Evolutionary conservation across 176 grass and related monocot genomes (phyloP).

Genomic region (Coix lacrymajobi): DNA sequence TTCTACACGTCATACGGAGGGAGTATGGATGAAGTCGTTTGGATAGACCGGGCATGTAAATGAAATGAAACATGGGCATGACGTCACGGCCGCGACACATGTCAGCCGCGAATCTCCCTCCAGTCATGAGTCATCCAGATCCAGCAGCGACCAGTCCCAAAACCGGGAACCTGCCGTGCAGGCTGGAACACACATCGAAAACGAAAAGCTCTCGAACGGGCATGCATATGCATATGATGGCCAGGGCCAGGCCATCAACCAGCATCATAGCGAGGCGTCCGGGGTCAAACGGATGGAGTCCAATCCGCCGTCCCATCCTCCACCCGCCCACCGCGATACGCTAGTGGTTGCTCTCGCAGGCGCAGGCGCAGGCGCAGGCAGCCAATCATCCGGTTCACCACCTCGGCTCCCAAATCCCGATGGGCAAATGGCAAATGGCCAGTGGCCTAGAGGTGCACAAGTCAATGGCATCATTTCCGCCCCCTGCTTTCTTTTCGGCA

Average conservation of each 20-base stretch:
- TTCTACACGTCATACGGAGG: no score
- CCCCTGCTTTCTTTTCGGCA: neutral
- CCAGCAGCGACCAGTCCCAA: neutral
- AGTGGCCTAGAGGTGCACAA: constrained; percentile 26
- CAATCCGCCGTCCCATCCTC: neutral
- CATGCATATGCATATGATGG: no score
- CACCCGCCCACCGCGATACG: neutral
- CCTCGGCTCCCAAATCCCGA: neutral
- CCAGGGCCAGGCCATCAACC: neutral
- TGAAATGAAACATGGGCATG: neutral
- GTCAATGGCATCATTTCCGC: constrained; percentile 42
- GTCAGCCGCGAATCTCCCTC: neutral
- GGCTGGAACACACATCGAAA: constrained; percentile 27
- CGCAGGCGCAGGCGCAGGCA: constrained; percentile 1
- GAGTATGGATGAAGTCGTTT: no score
- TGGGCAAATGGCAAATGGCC: neutral
- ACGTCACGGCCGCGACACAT: neutral
- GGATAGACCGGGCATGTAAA: no score
- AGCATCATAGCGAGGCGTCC: constrained; percentile 2
- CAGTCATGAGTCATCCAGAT: neutral
- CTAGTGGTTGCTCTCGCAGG: neutral
- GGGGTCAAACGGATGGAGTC: constrained; percentile 43
- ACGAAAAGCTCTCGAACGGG: neutral
- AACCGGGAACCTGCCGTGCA: constrained; percentile 28
- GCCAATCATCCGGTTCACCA: constrained; percentile 42